These are phyloP conservation scores for Clitopilus passeckerianus DNA, from an alignment of 768 basidiomycete species.

Conservation along the genomic window DNA sequence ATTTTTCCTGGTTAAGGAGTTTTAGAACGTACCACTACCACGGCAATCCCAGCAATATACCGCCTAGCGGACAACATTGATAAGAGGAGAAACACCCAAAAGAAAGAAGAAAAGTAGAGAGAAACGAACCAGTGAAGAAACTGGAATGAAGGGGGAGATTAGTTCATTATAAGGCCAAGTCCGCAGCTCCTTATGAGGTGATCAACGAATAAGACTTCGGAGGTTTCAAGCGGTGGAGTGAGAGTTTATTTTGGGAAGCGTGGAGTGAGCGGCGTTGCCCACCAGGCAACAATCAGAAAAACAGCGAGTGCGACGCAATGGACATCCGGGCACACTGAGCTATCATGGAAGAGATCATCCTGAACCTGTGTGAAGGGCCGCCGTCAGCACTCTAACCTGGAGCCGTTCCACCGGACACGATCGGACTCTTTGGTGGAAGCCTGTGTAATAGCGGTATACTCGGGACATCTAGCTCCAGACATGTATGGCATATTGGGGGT, in stretches of 20 bases:
- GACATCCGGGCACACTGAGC: not conserved
- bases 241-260: conserved; percentile 12
- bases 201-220: conserved; percentile 2
- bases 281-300: conserved; percentile 8
- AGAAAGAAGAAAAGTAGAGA: not conserved
- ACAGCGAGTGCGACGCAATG: not conserved
- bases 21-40: conserved; percentile 1
- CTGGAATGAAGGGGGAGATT: not conserved
- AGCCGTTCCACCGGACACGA: not conserved
- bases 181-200: conserved; percentile 8
- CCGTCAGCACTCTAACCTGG: not conserved
- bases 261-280: conserved; percentile 4
- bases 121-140: not conserved
- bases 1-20: not conserved
- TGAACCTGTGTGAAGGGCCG: not conserved
- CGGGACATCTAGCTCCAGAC: not conserved
- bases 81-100: not conserved
- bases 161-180: conserved; percentile 8
- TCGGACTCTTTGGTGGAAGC: not conserved
- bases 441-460: not conserved
- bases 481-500: not conserved
- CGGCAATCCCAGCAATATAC: not conserved
- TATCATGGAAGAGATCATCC: not conserved
- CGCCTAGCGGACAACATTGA: conserved; percentile 1
- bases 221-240: conserved; percentile 12